Evolutionary conservation across 1,139 yeast genomes (phyloP).

Genomic region (Kodamaea sp.): DNA sequence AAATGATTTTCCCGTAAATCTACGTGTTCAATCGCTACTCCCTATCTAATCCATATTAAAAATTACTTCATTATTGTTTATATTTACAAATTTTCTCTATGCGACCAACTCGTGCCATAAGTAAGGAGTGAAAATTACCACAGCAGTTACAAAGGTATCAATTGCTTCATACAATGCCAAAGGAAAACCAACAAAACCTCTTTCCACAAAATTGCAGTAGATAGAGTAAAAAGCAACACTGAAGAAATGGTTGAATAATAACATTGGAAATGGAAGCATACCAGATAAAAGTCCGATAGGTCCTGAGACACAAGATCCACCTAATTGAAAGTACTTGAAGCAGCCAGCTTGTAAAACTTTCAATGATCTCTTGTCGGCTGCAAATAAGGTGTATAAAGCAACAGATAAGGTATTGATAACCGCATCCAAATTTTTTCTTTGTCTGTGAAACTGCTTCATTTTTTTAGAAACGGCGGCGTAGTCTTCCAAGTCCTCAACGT

Average conservation of each 20-base stretch:
- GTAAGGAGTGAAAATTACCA: constrained; percentile 74
- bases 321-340: constrained; percentile 76
- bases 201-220: constrained; percentile 59
- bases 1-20: too few relatives aligned
- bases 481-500: constrained; percentile 59
- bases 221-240: constrained; percentile 85
- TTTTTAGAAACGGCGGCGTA: constrained; percentile 51
- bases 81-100: constrained; percentile 1
- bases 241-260: constrained; percentile 80
- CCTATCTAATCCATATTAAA: too few relatives aligned
- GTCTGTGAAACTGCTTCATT: constrained; percentile 64
- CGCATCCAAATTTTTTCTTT: constrained; percentile 73
- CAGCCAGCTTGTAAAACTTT: constrained; percentile 81
- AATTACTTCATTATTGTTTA: not conserved
- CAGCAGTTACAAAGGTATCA: constrained; percentile 69
- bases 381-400: constrained; percentile 85
- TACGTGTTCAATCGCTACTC: too few relatives aligned
- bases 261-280: constrained; percentile 67
- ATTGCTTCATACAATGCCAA: constrained; percentile 68
- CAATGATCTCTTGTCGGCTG: constrained; percentile 71
- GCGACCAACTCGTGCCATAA: constrained; percentile 47
- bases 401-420: constrained; percentile 88
- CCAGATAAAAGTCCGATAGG: constrained; percentile 89
- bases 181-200: constrained; percentile 70
- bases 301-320: constrained; percentile 73